Percentiles rank a stretch among this genome's conserved stretches.
These are phyloP conservation scores for Xylaria bambusicola DNA, from an alignment of 495 filamentous ascomycete species.

Conservation along the genomic window DNA sequence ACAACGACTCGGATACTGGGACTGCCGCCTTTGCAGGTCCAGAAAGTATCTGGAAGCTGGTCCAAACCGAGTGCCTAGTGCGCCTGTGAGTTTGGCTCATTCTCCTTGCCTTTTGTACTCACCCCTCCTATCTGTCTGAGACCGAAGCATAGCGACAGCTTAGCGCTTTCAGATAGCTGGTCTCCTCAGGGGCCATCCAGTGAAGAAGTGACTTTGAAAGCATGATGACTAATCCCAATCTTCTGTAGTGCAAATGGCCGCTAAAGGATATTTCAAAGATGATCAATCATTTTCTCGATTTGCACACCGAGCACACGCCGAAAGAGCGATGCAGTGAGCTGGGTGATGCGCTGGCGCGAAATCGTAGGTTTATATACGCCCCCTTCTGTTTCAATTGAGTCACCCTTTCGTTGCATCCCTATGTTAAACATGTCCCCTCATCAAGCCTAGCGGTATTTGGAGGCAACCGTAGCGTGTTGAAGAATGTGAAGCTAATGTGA, in stretches of 20 bases:
- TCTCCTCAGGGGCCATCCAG: not conserved
- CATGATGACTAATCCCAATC: not conserved
- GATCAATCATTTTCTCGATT: constrained; percentile 47
- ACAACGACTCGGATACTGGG: constrained; percentile 49
- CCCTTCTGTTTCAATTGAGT: not conserved
- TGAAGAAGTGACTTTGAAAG: not conserved
- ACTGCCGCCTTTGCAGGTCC: constrained; percentile 45
- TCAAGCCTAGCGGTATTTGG: not conserved
- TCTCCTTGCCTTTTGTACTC: not conserved
- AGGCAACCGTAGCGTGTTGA: not conserved
- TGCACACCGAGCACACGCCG: constrained; percentile 44
- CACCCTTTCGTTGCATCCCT: not conserved
- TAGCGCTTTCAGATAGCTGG: not conserved
- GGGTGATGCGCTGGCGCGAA: constrained; percentile 39
- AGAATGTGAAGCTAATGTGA: constrained; percentile 12
- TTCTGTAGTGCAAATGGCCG: constrained; percentile 43
- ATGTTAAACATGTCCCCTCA: too few species aligned
- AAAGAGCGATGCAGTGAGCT: constrained; percentile 43
- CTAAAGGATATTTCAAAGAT: constrained; percentile 50
- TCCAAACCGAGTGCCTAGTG: constrained; percentile 40
- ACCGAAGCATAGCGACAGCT: not conserved
- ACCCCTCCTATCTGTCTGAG: not conserved
- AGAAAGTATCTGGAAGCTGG: constrained; percentile 43
- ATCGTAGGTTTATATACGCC: constrained; percentile 32
- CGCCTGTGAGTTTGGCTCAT: constrained; percentile 37